Evolutionary conservation across 1,284 basidiomycete genomes (phyloP).

Genomic region (Pulchroboletus neoregius): DNA sequence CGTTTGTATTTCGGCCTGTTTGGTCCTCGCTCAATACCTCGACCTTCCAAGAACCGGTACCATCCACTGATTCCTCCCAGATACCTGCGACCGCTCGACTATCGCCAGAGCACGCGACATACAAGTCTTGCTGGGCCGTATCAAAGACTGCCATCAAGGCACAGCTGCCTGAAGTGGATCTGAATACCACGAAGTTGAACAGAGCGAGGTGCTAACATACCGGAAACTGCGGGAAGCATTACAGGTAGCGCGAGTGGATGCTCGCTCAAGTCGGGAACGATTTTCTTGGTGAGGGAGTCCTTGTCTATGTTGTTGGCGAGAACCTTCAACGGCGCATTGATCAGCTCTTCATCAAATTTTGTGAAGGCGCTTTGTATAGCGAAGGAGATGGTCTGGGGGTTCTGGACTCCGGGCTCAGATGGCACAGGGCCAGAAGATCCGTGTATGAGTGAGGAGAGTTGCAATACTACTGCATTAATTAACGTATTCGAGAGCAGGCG

Average conservation of each 20-base stretch:
- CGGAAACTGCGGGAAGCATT: conserved; percentile 77
- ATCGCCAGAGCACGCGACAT: conserved; percentile 92
- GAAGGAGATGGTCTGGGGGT: conserved; percentile 59
- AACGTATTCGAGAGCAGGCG: conserved; percentile 81
- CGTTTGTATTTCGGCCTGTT: conserved; percentile 87
- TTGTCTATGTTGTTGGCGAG: conserved; percentile 57
- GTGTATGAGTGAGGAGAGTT: conserved; percentile 57
- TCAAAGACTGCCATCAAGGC: conserved; percentile 85
- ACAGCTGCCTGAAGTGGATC: conserved; percentile 64
- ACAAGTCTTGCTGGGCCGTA: conserved; percentile 74
- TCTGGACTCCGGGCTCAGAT: conserved; percentile 35
- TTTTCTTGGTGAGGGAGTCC: conserved; percentile 45
- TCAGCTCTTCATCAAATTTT: conserved; percentile 74
- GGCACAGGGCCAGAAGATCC: conserved; percentile 38
- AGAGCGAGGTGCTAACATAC: conserved; percentile 32
- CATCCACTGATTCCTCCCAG: conserved; percentile 66
- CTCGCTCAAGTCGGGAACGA: conserved; percentile 63
- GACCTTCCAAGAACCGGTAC: conserved; percentile 73
- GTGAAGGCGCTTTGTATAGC: conserved; percentile 80
- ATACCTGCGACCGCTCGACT: conserved; percentile 94
- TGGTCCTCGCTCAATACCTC: conserved; percentile 94
- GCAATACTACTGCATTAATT: conserved; percentile 81
- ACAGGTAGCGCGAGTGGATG: conserved; percentile 66
- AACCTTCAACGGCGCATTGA: conserved; percentile 73
- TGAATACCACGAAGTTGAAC: conserved; percentile 8